Base-by-base conservation (phyloP, 768 basidiomycete genomes). In the Suillus placidus region DNA sequence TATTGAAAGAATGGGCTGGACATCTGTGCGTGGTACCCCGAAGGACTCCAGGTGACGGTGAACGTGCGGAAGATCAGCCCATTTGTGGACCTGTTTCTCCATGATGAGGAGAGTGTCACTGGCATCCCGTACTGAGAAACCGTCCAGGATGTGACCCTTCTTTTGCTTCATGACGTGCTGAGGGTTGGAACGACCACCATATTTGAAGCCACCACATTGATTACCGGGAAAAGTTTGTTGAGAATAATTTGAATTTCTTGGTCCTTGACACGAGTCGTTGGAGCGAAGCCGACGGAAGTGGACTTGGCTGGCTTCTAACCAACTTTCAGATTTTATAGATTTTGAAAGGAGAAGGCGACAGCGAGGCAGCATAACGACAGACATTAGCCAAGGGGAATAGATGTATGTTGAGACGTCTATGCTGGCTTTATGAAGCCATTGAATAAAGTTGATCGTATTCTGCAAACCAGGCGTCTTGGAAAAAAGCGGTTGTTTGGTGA, bases 11-110 rank as follows among this genome's bases (percentile, higher is more conserved):
- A 89, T 79, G 12, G 74, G 76, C 2, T 63, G 62, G 2, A 82
- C 62, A 62, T 88, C 79, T 0, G 57, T 37, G 2, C 63, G 37
- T 20, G 82, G 82, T 20, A 90, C 76, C 13, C 88, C 88, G 65
- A 85, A 88, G 1, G 76, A 68, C 16, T 72, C 66, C 18, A 90
- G 74, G 40, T 88, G 84, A 4, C 70, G 64, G 16, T 62, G 72
- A 3, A 85, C 76, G 30, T 68, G 64, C 1, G 68, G 72, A 32
- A 67, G 66, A 9, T 57, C 57, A 3, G 79, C 74, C 87, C 87
- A 88, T 1, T 64, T 47, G 7, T 68, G 61, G 13, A 81, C 81
- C 47, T 82, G 72, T 5, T 63, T 65, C 55, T 79, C 68, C 60
- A 87, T 78, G 63, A 81, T 56, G 32, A 68, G 60, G 40, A 61